Evolutionary conservation across 352 stramenopile genomes (phyloP).

Genomic region (Pelagophyceae sp.): DNA sequence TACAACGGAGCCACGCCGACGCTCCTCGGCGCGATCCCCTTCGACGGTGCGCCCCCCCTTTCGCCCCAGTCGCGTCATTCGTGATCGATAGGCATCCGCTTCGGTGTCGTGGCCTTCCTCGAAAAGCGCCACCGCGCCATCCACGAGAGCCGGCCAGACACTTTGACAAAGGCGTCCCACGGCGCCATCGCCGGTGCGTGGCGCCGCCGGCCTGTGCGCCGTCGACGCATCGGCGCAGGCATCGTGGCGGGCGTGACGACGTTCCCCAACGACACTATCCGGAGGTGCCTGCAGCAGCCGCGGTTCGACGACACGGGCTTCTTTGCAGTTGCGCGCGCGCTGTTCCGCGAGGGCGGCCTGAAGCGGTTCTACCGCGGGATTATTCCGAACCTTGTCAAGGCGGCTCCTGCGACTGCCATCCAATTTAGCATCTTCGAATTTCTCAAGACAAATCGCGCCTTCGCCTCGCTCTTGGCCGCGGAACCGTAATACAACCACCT

Average conservation of each 20-base stretch:
- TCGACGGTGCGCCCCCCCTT: too few species aligned
- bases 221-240: constrained; percentile 49
- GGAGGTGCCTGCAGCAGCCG: constrained; percentile 50
- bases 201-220: too few species aligned
- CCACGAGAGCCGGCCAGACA: constrained; percentile 20
- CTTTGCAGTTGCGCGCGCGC: not conserved
- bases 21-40: constrained; percentile 57
- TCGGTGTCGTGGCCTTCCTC: constrained; percentile 57
- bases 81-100: too few species aligned
- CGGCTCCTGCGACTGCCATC: not conserved
- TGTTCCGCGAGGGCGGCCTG: not conserved
- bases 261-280: constrained; percentile 68
- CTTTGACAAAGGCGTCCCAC: constrained; percentile 22
- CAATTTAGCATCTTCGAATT: constrained; percentile 8
- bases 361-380: not conserved
- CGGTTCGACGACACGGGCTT: not conserved
- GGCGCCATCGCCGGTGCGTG: constrained; percentile 44
- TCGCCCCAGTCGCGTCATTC: too few species aligned
- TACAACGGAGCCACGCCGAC: constrained; percentile 58
- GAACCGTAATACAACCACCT: too few species aligned
- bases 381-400: not conserved
- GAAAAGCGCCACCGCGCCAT: constrained; percentile 38
- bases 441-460: not conserved
- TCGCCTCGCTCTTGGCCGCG: too few species aligned
- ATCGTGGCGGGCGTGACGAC: constrained; percentile 54